Percentiles rank a stretch among this genome's conserved stretches.
phyloP scores from a whole-genome alignment of 495 filamentous ascomycete species.

The Talaromyces wortmannii region DNA sequence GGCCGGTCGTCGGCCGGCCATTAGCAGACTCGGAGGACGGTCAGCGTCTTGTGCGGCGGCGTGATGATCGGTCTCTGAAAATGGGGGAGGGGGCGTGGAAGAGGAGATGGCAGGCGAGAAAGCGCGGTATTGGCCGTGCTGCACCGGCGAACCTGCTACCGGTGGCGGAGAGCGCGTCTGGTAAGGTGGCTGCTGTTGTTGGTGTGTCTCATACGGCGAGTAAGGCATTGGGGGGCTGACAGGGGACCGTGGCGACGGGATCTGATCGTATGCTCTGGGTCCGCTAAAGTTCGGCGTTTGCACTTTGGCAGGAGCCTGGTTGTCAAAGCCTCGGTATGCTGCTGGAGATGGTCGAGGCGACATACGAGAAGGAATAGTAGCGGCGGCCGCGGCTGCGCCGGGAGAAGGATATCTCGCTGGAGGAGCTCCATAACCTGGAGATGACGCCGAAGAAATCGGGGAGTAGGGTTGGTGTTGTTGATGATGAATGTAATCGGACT shows the following conservation, averaged over 20 bases:
- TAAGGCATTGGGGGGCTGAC: background rate
- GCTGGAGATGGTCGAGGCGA: background rate
- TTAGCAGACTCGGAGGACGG: slow-evolving; percentile 36
- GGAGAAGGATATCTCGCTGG: slow-evolving; percentile 1
- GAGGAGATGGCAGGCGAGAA: slow-evolving; percentile 20
- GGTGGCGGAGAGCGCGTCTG: slow-evolving; percentile 1
- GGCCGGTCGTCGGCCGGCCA: slow-evolving; percentile 32
- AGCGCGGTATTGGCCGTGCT: slow-evolving; percentile 1
- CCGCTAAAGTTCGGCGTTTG: background rate
- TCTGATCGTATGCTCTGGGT: background rate
- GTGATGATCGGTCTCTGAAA: slow-evolving; percentile 18
- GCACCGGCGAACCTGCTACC: background rate
- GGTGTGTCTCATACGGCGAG: background rate
- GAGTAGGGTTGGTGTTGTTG: background rate
- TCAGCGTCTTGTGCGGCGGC: slow-evolving; percentile 14
- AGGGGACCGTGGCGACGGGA: slow-evolving; percentile 2
- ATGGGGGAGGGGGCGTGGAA: slow-evolving; percentile 27
- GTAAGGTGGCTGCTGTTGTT: background rate
- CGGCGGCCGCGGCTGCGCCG: slow-evolving; percentile 11
- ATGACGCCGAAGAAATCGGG: background rate
- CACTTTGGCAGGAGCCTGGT: background rate
- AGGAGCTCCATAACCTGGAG: background rate
- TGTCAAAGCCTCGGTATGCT: slow-evolving; percentile 4
- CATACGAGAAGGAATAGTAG: slow-evolving; percentile 16
- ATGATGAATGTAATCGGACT: background rate